Percentiles rank a stretch among this genome's conserved stretches.
Evolutionary conservation across 164 flowering plant species (phyloP).

Genomic region (Liriodendron chinense): DNA sequence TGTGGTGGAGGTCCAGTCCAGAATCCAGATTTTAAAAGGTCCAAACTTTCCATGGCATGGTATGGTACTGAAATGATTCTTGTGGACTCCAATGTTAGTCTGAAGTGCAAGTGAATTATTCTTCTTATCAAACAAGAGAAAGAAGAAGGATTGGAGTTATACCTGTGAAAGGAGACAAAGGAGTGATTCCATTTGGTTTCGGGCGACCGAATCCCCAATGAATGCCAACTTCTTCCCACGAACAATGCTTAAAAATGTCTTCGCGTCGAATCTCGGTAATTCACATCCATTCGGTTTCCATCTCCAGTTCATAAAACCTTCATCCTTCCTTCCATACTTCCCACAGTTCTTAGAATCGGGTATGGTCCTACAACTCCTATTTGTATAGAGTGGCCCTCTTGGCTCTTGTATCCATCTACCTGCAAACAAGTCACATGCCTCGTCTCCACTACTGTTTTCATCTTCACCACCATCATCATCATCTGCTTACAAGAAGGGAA

Average conservation of each 20-base stretch:
- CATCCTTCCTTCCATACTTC: conserved; percentile 34
- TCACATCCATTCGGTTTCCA: conserved; percentile 46
- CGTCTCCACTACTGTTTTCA: neutral
- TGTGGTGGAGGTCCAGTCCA: neutral
- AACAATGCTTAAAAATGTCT: conserved; percentile 22
- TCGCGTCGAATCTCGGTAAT: conserved; percentile 30
- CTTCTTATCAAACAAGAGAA: neutral
- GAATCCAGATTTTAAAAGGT: neutral
- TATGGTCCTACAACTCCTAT: conserved; percentile 30
- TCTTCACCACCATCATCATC: neutral
- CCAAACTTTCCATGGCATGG: neutral
- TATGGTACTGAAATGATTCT: neutral
- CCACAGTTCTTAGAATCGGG: conserved; percentile 35
- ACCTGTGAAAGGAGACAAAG: conserved; percentile 41
- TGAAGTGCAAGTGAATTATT: neutral
- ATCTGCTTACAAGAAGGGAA: neutral
- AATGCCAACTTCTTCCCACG: conserved; percentile 38
- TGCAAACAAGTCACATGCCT: conserved; percentile 36
- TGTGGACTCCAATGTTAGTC: neutral
- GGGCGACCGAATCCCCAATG: conserved; percentile 41
- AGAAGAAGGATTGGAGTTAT: too few species aligned
- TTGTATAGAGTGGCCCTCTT: conserved; percentile 24
- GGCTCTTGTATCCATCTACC: conserved; percentile 39
- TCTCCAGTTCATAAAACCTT: conserved; percentile 36
- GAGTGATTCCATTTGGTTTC: conserved; percentile 50